A percentile compares a stretch with the other conserved stretches of the same genome.
Evolutionary conservation across 169 alveolate genomes (phyloP).

Genomic region (Amoebophrya sp.): DNA sequence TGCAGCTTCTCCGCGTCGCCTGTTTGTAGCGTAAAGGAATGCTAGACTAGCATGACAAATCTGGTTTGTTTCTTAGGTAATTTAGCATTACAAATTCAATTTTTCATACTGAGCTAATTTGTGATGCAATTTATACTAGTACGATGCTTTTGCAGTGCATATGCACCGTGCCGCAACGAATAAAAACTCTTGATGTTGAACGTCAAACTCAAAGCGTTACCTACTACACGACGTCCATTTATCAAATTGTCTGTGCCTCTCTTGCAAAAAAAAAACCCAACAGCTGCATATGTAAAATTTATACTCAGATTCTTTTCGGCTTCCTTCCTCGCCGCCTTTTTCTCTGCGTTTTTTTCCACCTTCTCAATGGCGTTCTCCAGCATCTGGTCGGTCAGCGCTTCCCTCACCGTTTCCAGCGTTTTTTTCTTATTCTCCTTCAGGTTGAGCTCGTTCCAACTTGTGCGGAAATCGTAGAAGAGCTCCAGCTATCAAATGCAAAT

Average conservation of each 20-base stretch:
- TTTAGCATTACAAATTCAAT: too few relatives aligned
- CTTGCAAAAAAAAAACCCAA: too few relatives aligned
- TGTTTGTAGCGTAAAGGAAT: not conserved
- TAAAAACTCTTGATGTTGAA: too few relatives aligned
- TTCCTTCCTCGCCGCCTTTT: not conserved
- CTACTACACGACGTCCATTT: too few relatives aligned
- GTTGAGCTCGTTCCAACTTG: not conserved
- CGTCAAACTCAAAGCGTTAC: too few relatives aligned
- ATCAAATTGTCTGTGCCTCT: too few relatives aligned
- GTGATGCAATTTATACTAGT: too few relatives aligned
- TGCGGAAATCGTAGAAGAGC: not conserved
- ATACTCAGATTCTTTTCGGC: not conserved
- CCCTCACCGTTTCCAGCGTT: not conserved
- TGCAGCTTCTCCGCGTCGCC: not conserved
- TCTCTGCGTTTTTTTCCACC: not conserved
- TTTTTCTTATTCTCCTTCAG: not conserved
- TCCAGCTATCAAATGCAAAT: too few relatives aligned
- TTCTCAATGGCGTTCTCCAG: not conserved
- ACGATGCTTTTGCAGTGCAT: too few relatives aligned
- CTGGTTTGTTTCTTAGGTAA: too few relatives aligned
- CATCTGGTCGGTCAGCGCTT: not conserved
- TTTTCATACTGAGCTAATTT: too few relatives aligned
- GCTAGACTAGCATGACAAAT: not conserved
- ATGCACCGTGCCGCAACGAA: too few relatives aligned
- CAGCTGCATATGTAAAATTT: not conserved